Conservation (phyloP, 1,139 yeast genomes). For the Saccharomyces hybrid region DNA sequence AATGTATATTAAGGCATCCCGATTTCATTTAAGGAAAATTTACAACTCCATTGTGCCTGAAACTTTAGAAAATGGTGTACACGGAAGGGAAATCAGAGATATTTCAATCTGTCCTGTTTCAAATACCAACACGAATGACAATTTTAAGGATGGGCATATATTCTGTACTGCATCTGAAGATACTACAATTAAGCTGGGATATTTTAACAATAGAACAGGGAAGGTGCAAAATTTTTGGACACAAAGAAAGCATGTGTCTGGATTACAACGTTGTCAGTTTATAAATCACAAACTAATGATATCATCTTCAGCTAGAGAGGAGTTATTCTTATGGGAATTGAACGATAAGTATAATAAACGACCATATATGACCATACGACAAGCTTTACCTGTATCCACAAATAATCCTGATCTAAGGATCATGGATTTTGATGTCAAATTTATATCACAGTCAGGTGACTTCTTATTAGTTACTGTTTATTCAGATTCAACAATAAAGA, state of each 20-base stretch:
- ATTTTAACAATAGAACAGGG: constrained; percentile 37
- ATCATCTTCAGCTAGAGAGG: constrained; percentile 86
- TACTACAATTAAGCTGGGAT: constrained; percentile 59
- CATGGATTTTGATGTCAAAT: constrained; percentile 65
- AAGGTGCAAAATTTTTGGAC: constrained; percentile 46
- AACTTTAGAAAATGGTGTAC: constrained; percentile 53
- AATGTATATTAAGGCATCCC: constrained; percentile 51
- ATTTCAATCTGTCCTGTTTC: constrained; percentile 36
- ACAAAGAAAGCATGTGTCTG: constrained; percentile 77
- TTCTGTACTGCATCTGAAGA: constrained; percentile 85
- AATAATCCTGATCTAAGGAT: constrained; percentile 75
- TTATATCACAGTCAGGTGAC: constrained; percentile 23
- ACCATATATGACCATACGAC: constrained; percentile 41
- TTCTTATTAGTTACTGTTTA: constrained; percentile 63
- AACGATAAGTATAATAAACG: constrained; percentile 29
- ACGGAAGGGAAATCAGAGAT: constrained; percentile 82
- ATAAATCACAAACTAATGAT: constrained; percentile 46
- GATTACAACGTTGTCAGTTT: constrained; percentile 69
- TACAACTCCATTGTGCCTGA: constrained; percentile 24
- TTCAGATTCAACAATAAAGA: constrained; percentile 71
- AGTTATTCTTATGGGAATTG: constrained; percentile 71
- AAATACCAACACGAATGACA: constrained; percentile 24
- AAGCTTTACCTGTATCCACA: constrained; percentile 41
- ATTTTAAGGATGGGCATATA: constrained; percentile 29
- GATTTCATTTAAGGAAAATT: constrained; percentile 33